Percentiles rank a stretch among this genome's conserved stretches.
These are phyloP conservation scores for Lentinula guzmanii DNA, from an alignment of 768 basidiomycete genomes.

Conservation along the genomic window DNA sequence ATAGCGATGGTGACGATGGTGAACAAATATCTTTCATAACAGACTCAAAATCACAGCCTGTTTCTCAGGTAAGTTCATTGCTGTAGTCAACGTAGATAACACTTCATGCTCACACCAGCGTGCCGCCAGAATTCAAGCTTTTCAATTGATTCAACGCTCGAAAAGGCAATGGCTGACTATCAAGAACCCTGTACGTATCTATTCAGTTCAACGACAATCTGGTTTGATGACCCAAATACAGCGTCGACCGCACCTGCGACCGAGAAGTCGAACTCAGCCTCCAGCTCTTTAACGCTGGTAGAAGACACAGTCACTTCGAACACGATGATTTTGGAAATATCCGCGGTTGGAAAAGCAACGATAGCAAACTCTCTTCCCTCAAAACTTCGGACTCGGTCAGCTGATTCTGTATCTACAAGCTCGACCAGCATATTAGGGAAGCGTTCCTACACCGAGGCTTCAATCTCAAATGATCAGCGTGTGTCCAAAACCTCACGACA, in stretches of 20 bases:
- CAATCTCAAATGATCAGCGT: neutral
- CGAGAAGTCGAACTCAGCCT: neutral
- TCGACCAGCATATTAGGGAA: neutral
- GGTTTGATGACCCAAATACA: neutral
- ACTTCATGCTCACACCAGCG: neutral
- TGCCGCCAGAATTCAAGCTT: neutral
- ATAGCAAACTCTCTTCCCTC: neutral
- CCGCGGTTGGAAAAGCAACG: neutral
- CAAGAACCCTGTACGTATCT: neutral
- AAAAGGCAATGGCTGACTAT: neutral
- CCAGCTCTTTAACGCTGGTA: neutral
- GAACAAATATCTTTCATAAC: too few relatives aligned
- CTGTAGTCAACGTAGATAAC: neutral
- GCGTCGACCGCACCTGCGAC: neutral
- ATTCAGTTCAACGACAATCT: neutral
- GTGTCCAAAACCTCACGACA: neutral
- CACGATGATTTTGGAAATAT: neutral
- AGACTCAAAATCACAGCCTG: neutral
- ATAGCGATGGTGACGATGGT: neutral
- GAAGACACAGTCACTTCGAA: neutral
- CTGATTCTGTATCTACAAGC: neutral
- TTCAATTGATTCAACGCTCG: neutral
- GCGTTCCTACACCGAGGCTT: neutral
- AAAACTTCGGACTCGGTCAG: neutral
- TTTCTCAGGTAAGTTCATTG: neutral